These are phyloP conservation scores for Colletotrichum musicola DNA, from an alignment of 2,329 filamentous ascomycete genomes.

Conservation along the genomic window DNA sequence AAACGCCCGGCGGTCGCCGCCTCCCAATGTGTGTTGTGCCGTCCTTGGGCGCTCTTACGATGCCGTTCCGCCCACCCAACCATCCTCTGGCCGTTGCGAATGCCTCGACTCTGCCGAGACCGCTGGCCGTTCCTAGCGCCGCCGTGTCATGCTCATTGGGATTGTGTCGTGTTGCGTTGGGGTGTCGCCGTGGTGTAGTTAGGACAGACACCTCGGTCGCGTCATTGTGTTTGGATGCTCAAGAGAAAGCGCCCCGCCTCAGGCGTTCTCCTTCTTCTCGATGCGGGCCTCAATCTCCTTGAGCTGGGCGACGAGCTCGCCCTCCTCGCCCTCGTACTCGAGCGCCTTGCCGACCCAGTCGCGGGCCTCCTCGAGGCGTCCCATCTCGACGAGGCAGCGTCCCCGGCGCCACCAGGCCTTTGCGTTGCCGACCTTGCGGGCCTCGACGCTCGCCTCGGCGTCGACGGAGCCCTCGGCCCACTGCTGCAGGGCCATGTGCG, in stretches of 20 bases:
- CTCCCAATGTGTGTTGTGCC: neutral
- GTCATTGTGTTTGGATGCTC: no score
- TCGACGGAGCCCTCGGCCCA: slow-evolving; percentile 93
- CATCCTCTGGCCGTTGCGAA: neutral
- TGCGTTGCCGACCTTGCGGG: slow-evolving; percentile 86
- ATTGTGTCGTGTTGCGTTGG: neutral
- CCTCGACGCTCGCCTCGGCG: slow-evolving; percentile 88
- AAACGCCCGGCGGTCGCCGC: no score
- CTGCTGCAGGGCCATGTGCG: slow-evolving; percentile 82
- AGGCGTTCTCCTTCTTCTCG: slow-evolving; percentile 51
- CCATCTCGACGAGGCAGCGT: slow-evolving; percentile 91
- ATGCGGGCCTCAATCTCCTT: slow-evolving; percentile 70
- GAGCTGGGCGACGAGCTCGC: slow-evolving; percentile 72
- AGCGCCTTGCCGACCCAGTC: slow-evolving; percentile 82
- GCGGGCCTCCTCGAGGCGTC: slow-evolving; percentile 82
- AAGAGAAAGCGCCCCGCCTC: neutral
- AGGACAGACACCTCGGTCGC: no score
- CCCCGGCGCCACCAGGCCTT: slow-evolving; percentile 96
- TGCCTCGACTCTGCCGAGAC: neutral
- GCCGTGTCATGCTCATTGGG: neutral
- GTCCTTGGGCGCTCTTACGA: neutral
- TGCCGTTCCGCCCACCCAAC: neutral
- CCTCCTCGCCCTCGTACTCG: slow-evolving; percentile 83
- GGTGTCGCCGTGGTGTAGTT: neutral
- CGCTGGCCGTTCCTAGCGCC: neutral